Base-by-base conservation (phyloP, 164 flowering plant species). In the Buxus sempervirens region DNA sequence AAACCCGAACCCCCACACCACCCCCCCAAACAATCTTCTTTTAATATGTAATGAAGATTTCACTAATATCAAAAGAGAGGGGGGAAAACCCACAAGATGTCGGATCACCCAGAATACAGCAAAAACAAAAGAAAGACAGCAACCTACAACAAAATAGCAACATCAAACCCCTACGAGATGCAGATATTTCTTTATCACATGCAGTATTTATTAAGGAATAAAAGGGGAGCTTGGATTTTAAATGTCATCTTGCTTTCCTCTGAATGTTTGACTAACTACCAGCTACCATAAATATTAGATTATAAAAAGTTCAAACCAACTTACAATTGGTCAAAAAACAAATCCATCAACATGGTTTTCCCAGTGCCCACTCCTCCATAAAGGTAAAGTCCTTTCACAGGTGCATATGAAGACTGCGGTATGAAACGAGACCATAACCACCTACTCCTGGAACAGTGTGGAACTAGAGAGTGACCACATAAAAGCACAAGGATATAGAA, bases 361-460 rank as follows among this genome's bases (percentile, higher is more conserved):
- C 99, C 99, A 8, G 99, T 96, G 67, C 99, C 99, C 24, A 96
- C 99, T 76, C 99, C 99, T 64, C 99, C 99, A 79, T 89, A 89
- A 25, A 96, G 96, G 68, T 96, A 96, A 58, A 96, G 85, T 61
- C 99, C 99, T 77, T 81, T 90, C 32, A 90, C 93, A 8, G 98
- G 94, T 23, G 99, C 78, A 69, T 77, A 76, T 26, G 93, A 87
- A 68, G 85, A 76, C 58, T 85, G 93, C 0, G 94, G 92, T 53
- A 92, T 65, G 58, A 90, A 69, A 70, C 96, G 93, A 53, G 96
- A 88, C 99, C 99, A 95, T 65, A 91, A 77, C 99, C 99, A 95
- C 72, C 96, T 75, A 74, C 86, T 92, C 88, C 97, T 92, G 84
- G 42, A 74, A 71, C 65, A 77, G 20, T 21, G 54, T 4, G 42